Evolutionary conservation across 2,329 filamentous ascomycete species (phyloP).

Genomic region (Claviceps pazoutovae): DNA sequence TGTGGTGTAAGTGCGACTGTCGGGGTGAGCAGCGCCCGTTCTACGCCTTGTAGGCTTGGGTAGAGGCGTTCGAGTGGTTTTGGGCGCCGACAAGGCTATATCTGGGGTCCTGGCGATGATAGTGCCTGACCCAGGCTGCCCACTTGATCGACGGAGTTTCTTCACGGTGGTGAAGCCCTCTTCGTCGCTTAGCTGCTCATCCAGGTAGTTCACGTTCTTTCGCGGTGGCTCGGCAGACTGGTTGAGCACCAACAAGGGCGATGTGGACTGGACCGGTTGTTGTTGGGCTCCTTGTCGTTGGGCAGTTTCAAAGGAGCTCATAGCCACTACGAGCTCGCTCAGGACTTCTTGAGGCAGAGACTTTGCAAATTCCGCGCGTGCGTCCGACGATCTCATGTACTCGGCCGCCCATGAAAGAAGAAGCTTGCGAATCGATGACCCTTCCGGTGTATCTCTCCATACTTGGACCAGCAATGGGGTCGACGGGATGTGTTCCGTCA

Average conservation of each 20-base stretch:
- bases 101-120: constrained; percentile 10
- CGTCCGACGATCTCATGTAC: constrained; percentile 45
- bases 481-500: constrained; percentile 41
- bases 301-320: constrained; percentile 38
- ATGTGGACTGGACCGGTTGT: constrained; percentile 8
- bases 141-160: constrained; percentile 28
- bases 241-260: constrained; percentile 5
- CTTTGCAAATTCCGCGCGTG: constrained; percentile 42
- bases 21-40: constrained; percentile 18
- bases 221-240: constrained; percentile 14
- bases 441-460: constrained; percentile 48
- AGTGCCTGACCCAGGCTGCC: constrained; percentile 5
- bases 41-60: constrained; percentile 24
- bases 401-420: constrained; percentile 49
- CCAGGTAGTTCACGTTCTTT: constrained; percentile 36
- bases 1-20: constrained; percentile 20
- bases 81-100: constrained; percentile 14
- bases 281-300: constrained; percentile 13
- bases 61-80: constrained; percentile 15
- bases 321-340: constrained; percentile 47
- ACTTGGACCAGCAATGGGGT: constrained; percentile 45
- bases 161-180: constrained; percentile 14
- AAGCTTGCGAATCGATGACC: constrained; percentile 43
- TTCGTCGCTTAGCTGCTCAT: constrained; percentile 3
- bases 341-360: constrained; percentile 48